Base-by-base conservation (phyloP, 1,139 yeast genomes). In the Debaryomyces udenii region DNA sequence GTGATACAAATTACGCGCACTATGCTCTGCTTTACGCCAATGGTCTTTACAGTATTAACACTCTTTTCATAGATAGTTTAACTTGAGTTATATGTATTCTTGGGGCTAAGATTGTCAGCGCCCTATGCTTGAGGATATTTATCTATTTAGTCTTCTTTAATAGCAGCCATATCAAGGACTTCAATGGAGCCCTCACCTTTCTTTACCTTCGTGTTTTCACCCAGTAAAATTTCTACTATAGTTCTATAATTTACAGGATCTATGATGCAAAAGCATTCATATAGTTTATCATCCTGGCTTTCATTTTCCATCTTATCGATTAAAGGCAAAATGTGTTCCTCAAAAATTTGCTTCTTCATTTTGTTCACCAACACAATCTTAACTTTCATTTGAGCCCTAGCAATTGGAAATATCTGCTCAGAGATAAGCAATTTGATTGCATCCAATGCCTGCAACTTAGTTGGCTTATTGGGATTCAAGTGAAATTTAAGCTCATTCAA, bases 321-420 rank as follows among this genome's bases (percentile, higher is more conserved):
- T 45, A 78, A 59, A 3, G 77, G 76, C 47, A 68, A 71, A 30
- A 85, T 60, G 39, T 70, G 74, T n/a, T 74, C 81, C 9, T 66
- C 68, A 45, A 59, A 71, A 2, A 64, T 55, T 43, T 75, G 66
- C 28, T 66, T 69, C 56, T 80, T 76, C 1, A 80, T 81, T 40
- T 80, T 77, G 10, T 72, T 70, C 17, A 71, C 64, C 26, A 83
- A 56, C 0, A 74, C 63, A 10, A 87, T 70, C 51, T 83, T 81
- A 22, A 93, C 76, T 64, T 89, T 83, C 99, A 93, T 93, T 55
- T 86, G 86, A 0, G 99, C 98, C 51, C 99, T 76, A 0, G 90
- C 95, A 47, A 93, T 91, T 9, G 99, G 98, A 31, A 93, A 84
- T 34, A 90, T 70, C 60, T 93, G 98, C 52, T 80, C 78, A 28